Evolutionary conservation across 2,329 filamentous ascomycete genomes (phyloP).

Genomic region (Raffaelea albimanens): DNA sequence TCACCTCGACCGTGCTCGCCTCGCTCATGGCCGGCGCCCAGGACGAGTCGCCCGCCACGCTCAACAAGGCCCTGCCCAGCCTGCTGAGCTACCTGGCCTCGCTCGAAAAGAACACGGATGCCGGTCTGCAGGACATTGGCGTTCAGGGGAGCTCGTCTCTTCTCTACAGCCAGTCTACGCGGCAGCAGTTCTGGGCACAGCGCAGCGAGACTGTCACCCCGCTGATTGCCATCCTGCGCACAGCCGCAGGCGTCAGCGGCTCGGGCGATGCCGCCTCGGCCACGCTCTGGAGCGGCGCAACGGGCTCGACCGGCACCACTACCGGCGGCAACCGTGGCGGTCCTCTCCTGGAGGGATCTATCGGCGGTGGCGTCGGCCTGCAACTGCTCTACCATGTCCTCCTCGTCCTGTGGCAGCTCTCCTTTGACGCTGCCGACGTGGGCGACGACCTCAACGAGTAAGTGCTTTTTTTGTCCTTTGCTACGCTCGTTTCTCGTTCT

Average conservation of each 20-base stretch:
- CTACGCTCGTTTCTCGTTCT: neutral
- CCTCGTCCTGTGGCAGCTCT: constrained; percentile 91
- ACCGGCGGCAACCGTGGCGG: constrained; percentile 18
- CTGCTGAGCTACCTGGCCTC: constrained; percentile 80
- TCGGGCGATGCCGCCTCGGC: constrained; percentile 38
- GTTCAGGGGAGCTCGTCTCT: constrained; percentile 85
- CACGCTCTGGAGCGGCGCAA: constrained; percentile 50
- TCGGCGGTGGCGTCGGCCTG: constrained; percentile 77
- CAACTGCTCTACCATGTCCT: constrained; percentile 92
- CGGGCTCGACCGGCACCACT: constrained; percentile 17
- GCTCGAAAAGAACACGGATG: constrained; percentile 70
- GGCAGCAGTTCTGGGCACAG: constrained; percentile 85
- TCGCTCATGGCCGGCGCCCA: constrained; percentile 63
- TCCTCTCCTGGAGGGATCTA: constrained; percentile 39
- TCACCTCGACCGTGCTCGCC: constrained; percentile 80
- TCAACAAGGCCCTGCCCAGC: constrained; percentile 63
- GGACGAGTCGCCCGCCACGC: constrained; percentile 54
- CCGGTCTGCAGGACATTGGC: constrained; percentile 88
- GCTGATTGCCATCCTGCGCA: constrained; percentile 70
- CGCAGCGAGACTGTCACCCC: constrained; percentile 76
- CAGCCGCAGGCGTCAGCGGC: constrained; percentile 64
- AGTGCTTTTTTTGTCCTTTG: constrained; percentile 21
- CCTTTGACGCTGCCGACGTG: constrained; percentile 73
- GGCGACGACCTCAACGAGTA: constrained; percentile 77
- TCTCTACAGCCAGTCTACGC: constrained; percentile 62